Evolutionary conservation across 2,329 filamentous ascomycete species (phyloP).

Genomic region (Fusarium sp.): DNA sequence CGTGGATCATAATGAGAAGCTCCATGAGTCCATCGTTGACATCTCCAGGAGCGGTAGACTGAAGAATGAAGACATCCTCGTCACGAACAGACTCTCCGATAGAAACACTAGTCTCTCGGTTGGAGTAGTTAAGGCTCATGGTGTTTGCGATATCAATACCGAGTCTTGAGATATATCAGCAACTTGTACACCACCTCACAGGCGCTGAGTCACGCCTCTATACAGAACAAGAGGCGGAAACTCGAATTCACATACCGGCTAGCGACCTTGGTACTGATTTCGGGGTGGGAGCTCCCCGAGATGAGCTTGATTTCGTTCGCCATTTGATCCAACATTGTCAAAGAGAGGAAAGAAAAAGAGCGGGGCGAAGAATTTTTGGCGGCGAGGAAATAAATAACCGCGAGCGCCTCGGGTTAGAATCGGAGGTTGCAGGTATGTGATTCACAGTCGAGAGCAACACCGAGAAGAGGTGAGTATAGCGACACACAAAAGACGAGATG

Average conservation of each 20-base stretch:
- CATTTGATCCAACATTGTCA: slow-evolving; percentile 57
- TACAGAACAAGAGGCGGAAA: neutral
- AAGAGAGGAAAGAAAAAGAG: slow-evolving; percentile 39
- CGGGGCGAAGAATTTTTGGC: slow-evolving; percentile 46
- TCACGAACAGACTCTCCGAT: slow-evolving; percentile 96
- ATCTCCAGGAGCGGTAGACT: slow-evolving; percentile 93
- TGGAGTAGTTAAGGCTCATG: slow-evolving; percentile 85
- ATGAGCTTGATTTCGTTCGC: slow-evolving; percentile 66
- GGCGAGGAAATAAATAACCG: slow-evolving; percentile 42
- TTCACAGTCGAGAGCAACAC: slow-evolving; percentile 35
- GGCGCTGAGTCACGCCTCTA: slow-evolving; percentile 2
- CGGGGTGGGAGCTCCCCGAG: slow-evolving; percentile 61
- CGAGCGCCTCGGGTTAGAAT: slow-evolving; percentile 24
- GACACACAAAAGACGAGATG: neutral
- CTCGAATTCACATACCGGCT: slow-evolving; percentile 52
- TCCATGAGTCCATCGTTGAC: slow-evolving; percentile 99
- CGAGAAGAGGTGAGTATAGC: neutral
- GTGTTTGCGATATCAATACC: slow-evolving; percentile 83
- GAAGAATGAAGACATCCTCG: slow-evolving; percentile 98
- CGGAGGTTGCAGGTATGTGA: slow-evolving; percentile 35
- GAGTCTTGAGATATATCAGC: slow-evolving; percentile 62
- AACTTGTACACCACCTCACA: slow-evolving; percentile 16
- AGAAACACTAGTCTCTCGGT: slow-evolving; percentile 89
- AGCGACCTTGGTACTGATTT: slow-evolving; percentile 59
- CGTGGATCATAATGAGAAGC: slow-evolving; percentile 97